Base-by-base conservation (phyloP, 495 filamentous ascomycete genomes). In the Sordaria brevicollis region DNA sequence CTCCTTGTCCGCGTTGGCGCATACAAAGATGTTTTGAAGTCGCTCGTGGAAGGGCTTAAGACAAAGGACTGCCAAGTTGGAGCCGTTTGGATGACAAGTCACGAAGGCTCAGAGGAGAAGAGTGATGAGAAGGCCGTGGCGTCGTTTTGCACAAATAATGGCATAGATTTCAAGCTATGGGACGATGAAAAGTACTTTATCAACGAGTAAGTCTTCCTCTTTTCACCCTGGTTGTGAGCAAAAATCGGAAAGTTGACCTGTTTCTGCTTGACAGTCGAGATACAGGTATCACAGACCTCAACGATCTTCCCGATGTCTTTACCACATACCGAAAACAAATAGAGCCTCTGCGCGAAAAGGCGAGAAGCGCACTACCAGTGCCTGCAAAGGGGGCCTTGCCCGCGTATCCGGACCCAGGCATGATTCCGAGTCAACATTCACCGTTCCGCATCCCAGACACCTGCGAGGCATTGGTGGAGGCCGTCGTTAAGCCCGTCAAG, bases 181-280 rank as follows among this genome's bases (percentile, higher is more conserved):
- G 78, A 77, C 1, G 90, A 93, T 71, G 90, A 91, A 75, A 92
- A 91, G 75, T 92, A 91, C 74, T 87, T 89, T 67, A 84, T 92
- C 65, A 86, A 92, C 72, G 88, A 91, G 90, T 91, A 81, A 79
- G 86, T 85, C 19, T 65, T 15, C 8, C 11, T 2, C 36, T 35
- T 38, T 15, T 11, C 34, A 37, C 43, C 13, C 13, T 17, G 3
- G 41, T 10, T 21, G 13, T 54, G 4, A 36, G 9, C 5, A 38
- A 13, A 9, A 10, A 1, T 25, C n/a, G n/a, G 25, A 54, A 21
- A 29, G 4, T 11, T 57, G 43, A 57, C 43, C 25, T 15, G 8
- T 31, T 3, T 11, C 17, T 31, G 49, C 3, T 25, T 38, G 15
- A 10, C 54, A 90, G 89, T 72, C 86, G 86, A 38, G 89, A 91